Conservation (phyloP, 441 rosid species). For the Gossypium laxum region DNA sequence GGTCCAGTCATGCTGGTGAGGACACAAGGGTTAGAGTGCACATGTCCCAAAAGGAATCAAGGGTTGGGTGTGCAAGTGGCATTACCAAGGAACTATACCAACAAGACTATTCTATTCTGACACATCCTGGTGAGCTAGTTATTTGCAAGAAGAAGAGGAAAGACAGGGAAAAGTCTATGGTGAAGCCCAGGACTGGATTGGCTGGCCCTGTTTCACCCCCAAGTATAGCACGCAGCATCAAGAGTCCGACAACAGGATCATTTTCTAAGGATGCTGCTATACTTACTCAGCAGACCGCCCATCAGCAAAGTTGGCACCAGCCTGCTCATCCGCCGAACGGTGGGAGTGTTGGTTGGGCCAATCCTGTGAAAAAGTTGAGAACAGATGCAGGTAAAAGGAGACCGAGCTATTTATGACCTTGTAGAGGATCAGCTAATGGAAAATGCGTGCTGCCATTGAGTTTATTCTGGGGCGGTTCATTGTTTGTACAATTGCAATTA, state of each 20-base stretch:
- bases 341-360: slow-evolving; percentile 85
- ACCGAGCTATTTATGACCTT: slow-evolving; percentile 64
- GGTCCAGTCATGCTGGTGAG: slow-evolving; percentile 32
- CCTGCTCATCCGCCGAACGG: slow-evolving; percentile 40
- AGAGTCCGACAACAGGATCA: slow-evolving; percentile 45
- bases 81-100: slow-evolving; percentile 39
- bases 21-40: slow-evolving; percentile 60
- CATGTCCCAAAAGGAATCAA: slow-evolving; percentile 57
- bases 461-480: slow-evolving; percentile 15
- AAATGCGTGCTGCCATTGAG: slow-evolving; percentile 15
- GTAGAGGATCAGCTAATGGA: slow-evolving; percentile 13
- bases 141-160: slow-evolving; percentile 97
- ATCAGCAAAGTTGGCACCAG: slow-evolving; percentile 68
- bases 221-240: slow-evolving; percentile 48
- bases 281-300: slow-evolving; percentile 33
- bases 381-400: slow-evolving; percentile 94
- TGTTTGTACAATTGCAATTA: slow-evolving; percentile 25
- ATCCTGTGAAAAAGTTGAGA: slow-evolving; percentile 91
- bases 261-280: slow-evolving; percentile 43
- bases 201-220: slow-evolving; percentile 74
- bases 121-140: slow-evolving; percentile 91
- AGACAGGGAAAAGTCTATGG: slow-evolving; percentile 72
- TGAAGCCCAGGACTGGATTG: slow-evolving; percentile 53
- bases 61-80: slow-evolving; percentile 43
- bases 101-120: slow-evolving; percentile 58